Evolutionary conservation across 2,329 filamentous ascomycete species (phyloP).

Genomic region (Lithohypha guttulata): DNA sequence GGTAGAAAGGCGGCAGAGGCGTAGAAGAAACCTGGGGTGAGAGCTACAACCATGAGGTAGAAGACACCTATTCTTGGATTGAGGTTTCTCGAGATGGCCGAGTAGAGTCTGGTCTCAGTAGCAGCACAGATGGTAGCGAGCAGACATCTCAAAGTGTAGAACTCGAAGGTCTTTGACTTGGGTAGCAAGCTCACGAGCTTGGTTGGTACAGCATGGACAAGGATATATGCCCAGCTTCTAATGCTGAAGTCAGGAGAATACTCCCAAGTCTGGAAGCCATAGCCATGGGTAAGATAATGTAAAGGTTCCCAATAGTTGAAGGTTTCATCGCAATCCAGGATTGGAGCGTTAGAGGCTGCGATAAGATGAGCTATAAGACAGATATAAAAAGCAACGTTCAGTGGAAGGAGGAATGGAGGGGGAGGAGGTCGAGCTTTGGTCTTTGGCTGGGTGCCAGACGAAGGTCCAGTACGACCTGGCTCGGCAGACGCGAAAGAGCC

Average conservation of each 20-base stretch:
- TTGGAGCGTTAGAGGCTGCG: slow-evolving; percentile 73
- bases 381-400: slow-evolving; percentile 68
- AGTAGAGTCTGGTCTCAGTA: slow-evolving; percentile 72
- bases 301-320: slow-evolving; percentile 99
- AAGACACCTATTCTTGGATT: slow-evolving; percentile 76
- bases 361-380: slow-evolving; percentile 64
- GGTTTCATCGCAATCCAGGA: slow-evolving; percentile 96
- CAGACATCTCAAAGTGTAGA: slow-evolving; percentile 71
- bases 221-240: slow-evolving; percentile 85
- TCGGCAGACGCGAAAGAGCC: slow-evolving; percentile 4
- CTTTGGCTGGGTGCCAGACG: slow-evolving; percentile 3
- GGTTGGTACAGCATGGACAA: slow-evolving; percentile 63
- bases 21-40: slow-evolving; percentile 88
- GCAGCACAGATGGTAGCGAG: slow-evolving; percentile 68
- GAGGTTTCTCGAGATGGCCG: slow-evolving; percentile 62
- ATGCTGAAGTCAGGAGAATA: slow-evolving; percentile 94
- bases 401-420: slow-evolving; percentile 51
- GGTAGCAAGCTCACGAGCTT: slow-evolving; percentile 51
- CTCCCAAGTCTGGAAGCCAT: slow-evolving; percentile 95
- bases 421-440: slow-evolving; percentile 31
- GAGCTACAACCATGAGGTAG: slow-evolving; percentile 65
- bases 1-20: slow-evolving; percentile 78
- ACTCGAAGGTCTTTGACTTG: slow-evolving; percentile 50
- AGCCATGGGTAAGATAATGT: slow-evolving; percentile 85
- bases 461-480: neutral